Evolutionary conservation across 345 rosid species (phyloP), one percentile per base, ranked within the genome.

Genomic region (Carallia brachiata): DNA sequence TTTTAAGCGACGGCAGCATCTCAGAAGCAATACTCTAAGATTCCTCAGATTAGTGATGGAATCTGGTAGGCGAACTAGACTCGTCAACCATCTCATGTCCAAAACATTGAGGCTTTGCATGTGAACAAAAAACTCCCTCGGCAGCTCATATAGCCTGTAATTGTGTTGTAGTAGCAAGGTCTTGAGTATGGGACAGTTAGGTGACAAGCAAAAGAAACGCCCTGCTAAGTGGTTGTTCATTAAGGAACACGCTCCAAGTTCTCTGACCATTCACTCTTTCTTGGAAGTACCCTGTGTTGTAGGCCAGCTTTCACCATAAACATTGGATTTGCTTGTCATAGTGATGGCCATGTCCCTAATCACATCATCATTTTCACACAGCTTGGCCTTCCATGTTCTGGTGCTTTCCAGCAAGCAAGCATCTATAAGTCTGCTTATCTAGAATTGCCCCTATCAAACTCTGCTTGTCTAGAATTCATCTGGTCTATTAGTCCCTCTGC

Each of bases 301-400:
- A 52, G 4, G 55, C 55, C 55, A 2, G 55, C 55, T 19, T 52
- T 52, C 23, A 18, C 23, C 23, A 17, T 19, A 18, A 52, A 52
- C 55, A 16, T 52, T 52, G 55, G 23, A 15, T 52, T n/a, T 10
- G 8, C 57, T 40, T 53, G 44, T 44, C 3, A 53, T 28, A 32
- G 65, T 37, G 15, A 64, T 1, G 15, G 85, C 78, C 81, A 84
- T 66, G 16, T 70, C 79, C 63, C 76, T 75, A 5, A 70, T 34
- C 44, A 79, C 2, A 1, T 56, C 73, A 67, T 77, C 79, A 82
- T 77, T 40, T 37, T 77, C 55, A 68, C 62, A 34, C 15, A 62
- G 16, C 13, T 9, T 48, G 4, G 16, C 52, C 52, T 48, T 17
- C 4, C 52, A 48, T 48, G 16, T 4, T 19, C 6, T 1, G 18